Conservation (phyloP, 768 basidiomycete genomes). For the Rhizopogon salebrosus region DNA sequence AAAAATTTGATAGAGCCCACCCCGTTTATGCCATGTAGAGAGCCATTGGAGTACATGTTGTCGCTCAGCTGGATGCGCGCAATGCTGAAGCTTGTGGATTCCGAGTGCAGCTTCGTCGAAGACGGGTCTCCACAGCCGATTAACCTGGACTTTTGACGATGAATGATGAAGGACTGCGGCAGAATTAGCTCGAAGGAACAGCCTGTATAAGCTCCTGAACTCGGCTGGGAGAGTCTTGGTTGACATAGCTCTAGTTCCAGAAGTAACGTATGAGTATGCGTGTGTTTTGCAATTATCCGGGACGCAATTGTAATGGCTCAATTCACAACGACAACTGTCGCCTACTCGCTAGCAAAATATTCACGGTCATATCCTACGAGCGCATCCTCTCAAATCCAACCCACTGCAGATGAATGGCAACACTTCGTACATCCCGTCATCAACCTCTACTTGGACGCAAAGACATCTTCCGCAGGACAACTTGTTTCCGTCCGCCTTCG, state of each 20-base stretch:
- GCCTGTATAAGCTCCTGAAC: conserved; percentile 56
- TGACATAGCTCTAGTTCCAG: not conserved
- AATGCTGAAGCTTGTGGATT: conserved; percentile 33
- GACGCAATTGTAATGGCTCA: too few species aligned
- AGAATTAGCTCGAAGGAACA: conserved; percentile 52
- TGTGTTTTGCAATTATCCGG: too few species aligned
- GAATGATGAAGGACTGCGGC: conserved; percentile 56
- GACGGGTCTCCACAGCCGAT: conserved; percentile 46
- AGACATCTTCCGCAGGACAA: conserved; percentile 41
- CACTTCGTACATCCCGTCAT: conserved; percentile 72
- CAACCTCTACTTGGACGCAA: conserved; percentile 56
- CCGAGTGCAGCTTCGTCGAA: conserved; percentile 48
- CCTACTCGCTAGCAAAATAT: conserved; percentile 57
- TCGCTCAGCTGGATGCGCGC: conserved; percentile 23
- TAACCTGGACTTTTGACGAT: conserved; percentile 37
- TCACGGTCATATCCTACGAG: conserved; percentile 56
- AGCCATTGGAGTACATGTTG: conserved; percentile 38
- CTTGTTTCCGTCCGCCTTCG: conserved; percentile 62
- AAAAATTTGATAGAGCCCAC: conserved; percentile 27
- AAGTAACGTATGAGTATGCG: too few species aligned
- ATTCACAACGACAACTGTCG: conserved; percentile 50
- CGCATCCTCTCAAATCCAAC: conserved; percentile 10
- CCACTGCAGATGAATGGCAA: conserved; percentile 56
- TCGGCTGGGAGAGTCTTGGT: conserved; percentile 20
- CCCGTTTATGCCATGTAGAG: conserved; percentile 47